Evolutionary conservation across 495 filamentous ascomycete genomes (phyloP), one percentile per base, ranked within the genome.

Genomic region (Penicillium flavigenum): DNA sequence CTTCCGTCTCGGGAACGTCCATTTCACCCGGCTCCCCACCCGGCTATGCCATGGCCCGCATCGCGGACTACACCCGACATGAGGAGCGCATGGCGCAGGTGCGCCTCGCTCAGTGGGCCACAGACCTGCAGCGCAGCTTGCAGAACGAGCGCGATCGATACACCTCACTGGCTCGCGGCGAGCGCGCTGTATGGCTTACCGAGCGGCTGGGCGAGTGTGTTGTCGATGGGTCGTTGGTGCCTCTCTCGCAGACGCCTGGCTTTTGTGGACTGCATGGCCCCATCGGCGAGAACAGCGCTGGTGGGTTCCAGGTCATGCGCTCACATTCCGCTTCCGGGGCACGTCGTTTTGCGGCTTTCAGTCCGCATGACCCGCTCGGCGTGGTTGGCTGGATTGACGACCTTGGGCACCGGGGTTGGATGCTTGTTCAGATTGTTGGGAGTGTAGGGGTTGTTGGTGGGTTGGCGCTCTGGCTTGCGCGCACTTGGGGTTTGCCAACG

Each of bases 51-150:
- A 78, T 96, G 51, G 85, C 91, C 11, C 78, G 86, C 44, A 78
- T 93, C 52, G 76, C 86, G 31, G 86, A 89, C 58, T 84, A 89
- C 64, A 86, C 85, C 3, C 84, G 88, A 50, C 79, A 82, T 29
- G 86, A 94, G 70, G 86, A 92, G 60, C 79, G 77, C 11, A 73
- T 89, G n/a, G 88, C 90, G 4, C 89, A 91, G 63, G 81, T 96
- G 24, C 82, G 88, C 19, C 78, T 97, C 12, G 88, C 88, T 7
- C 89, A 92, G 64, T 98, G 94, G 94, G 93, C 93, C 10, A 81
- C 85, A 1, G 91, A 96, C 65, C 80, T 98, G 0, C 92, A 97
- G 65, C 86, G 83, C 47, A 92, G 88, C 61, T 74, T 96, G 5
- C 82, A 87, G 24, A 88, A 90, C 42, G 93, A 98, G 69, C 85